A percentile compares a stretch with the other conserved stretches of the same genome.
Conservation (phyloP, 2,329 filamentous ascomycete species). For the Hyphodiscus sp. region DNA sequence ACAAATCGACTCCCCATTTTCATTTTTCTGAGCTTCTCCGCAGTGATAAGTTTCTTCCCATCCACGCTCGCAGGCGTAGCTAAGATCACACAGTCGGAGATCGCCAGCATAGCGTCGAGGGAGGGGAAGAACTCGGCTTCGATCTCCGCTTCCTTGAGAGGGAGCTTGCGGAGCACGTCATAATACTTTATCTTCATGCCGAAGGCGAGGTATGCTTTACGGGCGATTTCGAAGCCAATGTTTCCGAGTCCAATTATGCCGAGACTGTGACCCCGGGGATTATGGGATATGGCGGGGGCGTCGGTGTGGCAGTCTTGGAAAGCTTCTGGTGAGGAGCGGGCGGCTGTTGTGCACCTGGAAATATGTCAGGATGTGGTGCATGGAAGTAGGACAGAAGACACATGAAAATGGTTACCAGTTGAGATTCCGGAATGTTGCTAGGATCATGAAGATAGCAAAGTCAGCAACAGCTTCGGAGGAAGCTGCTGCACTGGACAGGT, state of each 20-base stretch:
- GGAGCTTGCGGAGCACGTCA: conserved; percentile 45
- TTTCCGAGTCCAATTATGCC: conserved; percentile 66
- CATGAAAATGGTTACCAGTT: conserved; percentile 41
- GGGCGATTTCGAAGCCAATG: conserved; percentile 55
- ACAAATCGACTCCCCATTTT: conserved; percentile 52
- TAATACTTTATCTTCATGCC: conserved; percentile 62
- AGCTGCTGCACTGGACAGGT: conserved; percentile 46
- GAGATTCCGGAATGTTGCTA: conserved; percentile 62
- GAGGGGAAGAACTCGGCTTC: conserved; percentile 46
- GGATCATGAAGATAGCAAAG: conserved; percentile 61
- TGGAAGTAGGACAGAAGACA: background rate
- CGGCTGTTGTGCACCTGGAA: conserved; percentile 24
- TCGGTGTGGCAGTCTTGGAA: conserved; percentile 55
- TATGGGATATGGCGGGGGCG: conserved; percentile 54
- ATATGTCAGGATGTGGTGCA: background rate
- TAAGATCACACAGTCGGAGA: conserved; percentile 54
- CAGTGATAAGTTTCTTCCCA: conserved; percentile 42
- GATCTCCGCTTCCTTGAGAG: conserved; percentile 30
- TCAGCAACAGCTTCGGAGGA: conserved; percentile 69
- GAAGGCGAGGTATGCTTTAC: conserved; percentile 51
- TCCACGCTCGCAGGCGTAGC: conserved; percentile 49
- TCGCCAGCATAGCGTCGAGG: conserved; percentile 45
- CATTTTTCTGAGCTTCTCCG: conserved; percentile 42
- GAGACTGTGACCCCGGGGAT: conserved; percentile 53
- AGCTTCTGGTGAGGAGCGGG: conserved; percentile 14